Base-by-base conservation (phyloP, 108 stramenopile genomes). In the Chaetoceros tenuissimus region DNA sequence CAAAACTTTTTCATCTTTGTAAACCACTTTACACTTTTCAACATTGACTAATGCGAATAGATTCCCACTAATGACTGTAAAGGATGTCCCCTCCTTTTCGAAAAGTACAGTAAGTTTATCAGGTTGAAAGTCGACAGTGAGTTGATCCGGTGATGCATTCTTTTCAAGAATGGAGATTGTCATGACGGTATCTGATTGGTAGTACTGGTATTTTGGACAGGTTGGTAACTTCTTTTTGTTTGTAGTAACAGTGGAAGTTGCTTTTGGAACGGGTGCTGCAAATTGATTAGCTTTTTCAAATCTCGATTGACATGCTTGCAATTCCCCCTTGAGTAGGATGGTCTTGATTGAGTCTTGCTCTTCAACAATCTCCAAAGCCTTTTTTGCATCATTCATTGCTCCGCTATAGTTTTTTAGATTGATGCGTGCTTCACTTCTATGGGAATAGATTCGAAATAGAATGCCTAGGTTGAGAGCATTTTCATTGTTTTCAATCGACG, bases 181-280 rank as follows among this genome's bases (percentile, higher is more conserved):
- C 73, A 97, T 72, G 63, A 78, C 64, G 16, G 73, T 64, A 25
- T 82, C 77, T 24, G 75, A 77, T 62, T 97, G 96, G 59, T 92
- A 97, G 67, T 92, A 97, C 57, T 94, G 95, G 64, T 96, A 96
- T 60, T 89, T 90, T 13, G 92, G 89, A 62, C 76, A 75, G 51
- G 55, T 54, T 0, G 79, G 67, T 26, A 34, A 59, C 53, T 56
- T 53, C 20, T 21, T 18, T 8, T 31, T 43, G 28, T 21, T 31
- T 57, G 40, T 28, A 45, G 28, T 68, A 48, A 55, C 71, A 72
- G 28, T 54, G 50, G 31, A 43, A 24, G 3, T 51, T 51, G 25
- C 17, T 50, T 52, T 64, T 78, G 16, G 48, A 2, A 3, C 51
- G 30, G 46, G 21, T 21, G 20, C 29, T 10, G 76, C 57, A 22